Evolutionary conservation across 352 stramenopile genomes (phyloP).

Genomic region (Phytophthora palmivora): DNA sequence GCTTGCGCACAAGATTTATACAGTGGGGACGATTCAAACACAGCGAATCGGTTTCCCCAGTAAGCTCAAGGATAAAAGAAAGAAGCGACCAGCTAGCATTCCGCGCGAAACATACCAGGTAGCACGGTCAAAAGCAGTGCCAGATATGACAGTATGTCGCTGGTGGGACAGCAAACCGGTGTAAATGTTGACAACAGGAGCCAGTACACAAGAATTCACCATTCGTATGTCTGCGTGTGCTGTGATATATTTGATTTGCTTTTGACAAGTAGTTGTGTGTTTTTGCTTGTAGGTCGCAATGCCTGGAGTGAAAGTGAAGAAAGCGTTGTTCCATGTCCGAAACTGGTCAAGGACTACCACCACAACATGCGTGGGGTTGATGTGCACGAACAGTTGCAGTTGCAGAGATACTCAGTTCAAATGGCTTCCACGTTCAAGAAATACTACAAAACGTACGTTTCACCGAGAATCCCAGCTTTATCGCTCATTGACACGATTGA

Average conservation of each 20-base stretch:
- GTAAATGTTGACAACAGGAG: too few relatives aligned
- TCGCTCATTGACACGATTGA: neutral
- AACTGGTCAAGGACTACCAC: conserved; percentile 11
- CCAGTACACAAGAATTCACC: too few relatives aligned
- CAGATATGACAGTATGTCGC: conserved; percentile 2
- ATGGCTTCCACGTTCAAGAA: conserved; percentile 3
- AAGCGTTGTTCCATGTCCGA: conserved; percentile 6
- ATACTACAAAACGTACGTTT: conserved; percentile 15
- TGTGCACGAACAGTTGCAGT: conserved; percentile 4
- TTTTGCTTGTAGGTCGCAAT: too few relatives aligned
- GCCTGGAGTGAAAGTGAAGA: too few relatives aligned
- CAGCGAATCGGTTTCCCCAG: neutral
- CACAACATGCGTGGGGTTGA: conserved; percentile 1
- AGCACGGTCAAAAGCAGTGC: neutral
- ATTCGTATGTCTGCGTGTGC: too few relatives aligned
- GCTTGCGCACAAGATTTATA: neutral
- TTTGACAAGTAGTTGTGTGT: too few relatives aligned
- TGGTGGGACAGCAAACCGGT: conserved; percentile 8
- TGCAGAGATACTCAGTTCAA: conserved; percentile 6
- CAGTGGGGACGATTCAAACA: neutral
- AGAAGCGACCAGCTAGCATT: too few relatives aligned
- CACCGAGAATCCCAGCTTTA: too few relatives aligned
- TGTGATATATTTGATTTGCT: too few relatives aligned
- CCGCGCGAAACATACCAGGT: too few relatives aligned
- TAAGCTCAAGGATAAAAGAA: neutral